phyloP scores from a whole-genome alignment of 306 rosid species.

The Casuarina glauca region DNA sequence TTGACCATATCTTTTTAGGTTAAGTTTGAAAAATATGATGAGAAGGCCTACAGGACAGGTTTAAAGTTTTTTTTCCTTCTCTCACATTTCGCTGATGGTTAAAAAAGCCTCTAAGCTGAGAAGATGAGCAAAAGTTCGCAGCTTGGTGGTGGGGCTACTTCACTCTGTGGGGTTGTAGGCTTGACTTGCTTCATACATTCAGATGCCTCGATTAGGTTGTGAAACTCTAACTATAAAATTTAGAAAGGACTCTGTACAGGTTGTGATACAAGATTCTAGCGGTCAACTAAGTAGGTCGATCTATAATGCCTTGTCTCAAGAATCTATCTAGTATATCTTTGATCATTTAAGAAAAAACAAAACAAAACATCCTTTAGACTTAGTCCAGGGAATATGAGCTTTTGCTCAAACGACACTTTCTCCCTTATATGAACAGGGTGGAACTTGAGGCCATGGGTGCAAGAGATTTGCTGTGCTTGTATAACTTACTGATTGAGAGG shows the following conservation, averaged over 20 bases:
- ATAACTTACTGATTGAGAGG: not conserved
- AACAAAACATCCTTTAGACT: not conserved
- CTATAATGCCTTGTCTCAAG: not conserved
- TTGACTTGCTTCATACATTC: not conserved
- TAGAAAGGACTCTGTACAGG: not conserved
- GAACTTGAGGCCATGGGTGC: not conserved
- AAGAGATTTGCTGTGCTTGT: not conserved
- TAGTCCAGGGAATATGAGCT: not conserved
- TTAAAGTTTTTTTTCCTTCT: not conserved
- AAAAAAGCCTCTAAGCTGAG: not conserved
- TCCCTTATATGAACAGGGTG: not conserved
- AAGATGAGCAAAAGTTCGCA: not conserved
- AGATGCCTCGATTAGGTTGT: not conserved
- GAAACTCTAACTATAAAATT: conserved; percentile 2
- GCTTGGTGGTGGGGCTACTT: not conserved
- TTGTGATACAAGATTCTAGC: not conserved
- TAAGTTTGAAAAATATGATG: not conserved
- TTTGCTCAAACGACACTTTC: not conserved
- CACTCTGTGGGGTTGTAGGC: not conserved
- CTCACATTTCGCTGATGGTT: not conserved
- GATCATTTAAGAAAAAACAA: not conserved
- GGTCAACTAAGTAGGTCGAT: not conserved
- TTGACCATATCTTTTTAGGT: not conserved
- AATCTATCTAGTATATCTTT: not conserved
- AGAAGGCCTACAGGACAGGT: not conserved